Evolutionary conservation across 1,284 basidiomycete species (phyloP).

Genomic region (Fomitopsis pinicola): DNA sequence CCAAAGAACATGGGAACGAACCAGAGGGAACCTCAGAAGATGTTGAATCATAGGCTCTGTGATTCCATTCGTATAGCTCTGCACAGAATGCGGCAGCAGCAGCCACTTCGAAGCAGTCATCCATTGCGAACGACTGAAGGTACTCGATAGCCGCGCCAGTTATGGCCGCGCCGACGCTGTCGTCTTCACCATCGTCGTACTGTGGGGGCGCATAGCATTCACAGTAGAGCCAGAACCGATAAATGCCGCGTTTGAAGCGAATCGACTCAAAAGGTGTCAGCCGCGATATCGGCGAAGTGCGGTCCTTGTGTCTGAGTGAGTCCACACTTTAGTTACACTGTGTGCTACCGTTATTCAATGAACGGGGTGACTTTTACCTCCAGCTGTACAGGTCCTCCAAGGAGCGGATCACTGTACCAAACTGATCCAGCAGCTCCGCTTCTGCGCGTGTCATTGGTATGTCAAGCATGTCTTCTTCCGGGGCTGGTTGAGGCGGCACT

Average conservation of each 20-base stretch:
- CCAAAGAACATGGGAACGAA: background rate
- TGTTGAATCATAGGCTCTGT: background rate
- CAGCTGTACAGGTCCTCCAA: conserved; percentile 33
- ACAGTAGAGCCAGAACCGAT: conserved; percentile 27
- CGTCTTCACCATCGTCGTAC: conserved; percentile 11
- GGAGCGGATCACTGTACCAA: conserved; percentile 17
- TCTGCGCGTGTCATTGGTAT: conserved; percentile 2
- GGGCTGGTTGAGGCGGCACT: background rate
- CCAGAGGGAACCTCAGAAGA: background rate
- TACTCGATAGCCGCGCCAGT: background rate
- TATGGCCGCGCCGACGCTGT: background rate
- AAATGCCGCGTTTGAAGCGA: conserved; percentile 30
- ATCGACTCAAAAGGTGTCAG: conserved; percentile 24
- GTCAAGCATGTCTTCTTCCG: conserved; percentile 2
- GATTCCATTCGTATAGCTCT: conserved; percentile 9
- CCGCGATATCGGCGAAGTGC: conserved; percentile 17
- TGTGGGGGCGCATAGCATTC: background rate
- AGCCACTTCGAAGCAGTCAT: conserved; percentile 14
- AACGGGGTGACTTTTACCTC: conserved; percentile 21
- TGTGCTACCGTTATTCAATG: background rate
- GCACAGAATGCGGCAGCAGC: conserved; percentile 5
- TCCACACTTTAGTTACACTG: background rate
- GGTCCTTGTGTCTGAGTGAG: conserved; percentile 28
- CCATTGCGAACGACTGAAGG: conserved; percentile 1
- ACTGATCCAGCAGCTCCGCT: conserved; percentile 12